These are phyloP conservation scores for Mallotus japonicus DNA, from an alignment of 441 rosid genomes.

Conservation along the genomic window DNA sequence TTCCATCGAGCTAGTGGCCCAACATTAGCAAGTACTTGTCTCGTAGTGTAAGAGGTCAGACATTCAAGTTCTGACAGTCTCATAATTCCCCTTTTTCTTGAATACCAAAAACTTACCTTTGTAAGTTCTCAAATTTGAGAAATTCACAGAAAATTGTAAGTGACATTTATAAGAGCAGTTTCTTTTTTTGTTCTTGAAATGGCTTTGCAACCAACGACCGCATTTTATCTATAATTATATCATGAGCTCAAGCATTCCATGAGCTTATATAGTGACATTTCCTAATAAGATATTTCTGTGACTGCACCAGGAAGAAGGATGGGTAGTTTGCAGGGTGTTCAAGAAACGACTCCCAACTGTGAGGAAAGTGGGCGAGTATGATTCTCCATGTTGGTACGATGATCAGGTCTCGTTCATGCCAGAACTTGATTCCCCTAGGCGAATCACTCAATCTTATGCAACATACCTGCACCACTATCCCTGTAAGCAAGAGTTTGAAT, in stretches of 20 bases:
- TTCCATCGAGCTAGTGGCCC: neutral
- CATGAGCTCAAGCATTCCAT: too few relatives aligned
- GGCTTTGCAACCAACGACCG: too few relatives aligned
- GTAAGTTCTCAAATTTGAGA: too few relatives aligned
- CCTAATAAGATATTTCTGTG: slow-evolving; percentile 8
- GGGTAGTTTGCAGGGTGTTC: slow-evolving; percentile 98
- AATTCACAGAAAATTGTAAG: too few relatives aligned
- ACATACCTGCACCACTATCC: slow-evolving; percentile 53
- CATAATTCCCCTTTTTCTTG: neutral
- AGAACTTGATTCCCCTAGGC: slow-evolving; percentile 65
- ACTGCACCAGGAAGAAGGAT: slow-evolving; percentile 88
- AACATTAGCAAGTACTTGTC: neutral
- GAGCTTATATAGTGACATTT: too few relatives aligned
- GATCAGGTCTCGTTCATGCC: slow-evolving; percentile 82
- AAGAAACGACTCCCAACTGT: slow-evolving; percentile 79
- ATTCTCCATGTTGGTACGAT: slow-evolving; percentile 93
- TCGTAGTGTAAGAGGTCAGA: too few relatives aligned
- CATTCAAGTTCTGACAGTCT: neutral
- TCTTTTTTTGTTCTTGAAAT: too few relatives aligned
- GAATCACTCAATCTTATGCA: slow-evolving; percentile 46
- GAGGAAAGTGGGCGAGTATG: slow-evolving; percentile 69
- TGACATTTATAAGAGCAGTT: neutral
- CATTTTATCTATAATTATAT: too few relatives aligned
- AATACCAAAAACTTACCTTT: too few relatives aligned
- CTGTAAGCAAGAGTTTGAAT: slow-evolving; percentile 84